Evolutionary conservation across 345 rosid species (phyloP), one percentile per base, ranked within the genome.

Genomic region (Eutrema heterophyllum): DNA sequence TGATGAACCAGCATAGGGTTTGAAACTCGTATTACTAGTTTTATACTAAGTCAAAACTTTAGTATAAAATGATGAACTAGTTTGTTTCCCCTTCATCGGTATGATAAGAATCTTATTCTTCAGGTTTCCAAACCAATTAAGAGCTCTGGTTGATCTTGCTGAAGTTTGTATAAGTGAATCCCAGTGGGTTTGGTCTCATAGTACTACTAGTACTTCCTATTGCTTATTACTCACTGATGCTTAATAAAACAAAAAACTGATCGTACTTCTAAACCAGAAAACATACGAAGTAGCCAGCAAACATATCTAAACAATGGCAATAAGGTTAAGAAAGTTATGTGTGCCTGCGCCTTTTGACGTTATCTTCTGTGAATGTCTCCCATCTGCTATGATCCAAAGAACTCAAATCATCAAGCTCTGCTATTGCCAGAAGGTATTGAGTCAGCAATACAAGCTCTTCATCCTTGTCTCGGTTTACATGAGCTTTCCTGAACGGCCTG

Each of bases 371-470:
- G 57, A 83, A 90, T 11, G 75, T 79, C 54, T 95, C 96, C 97
- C 99, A 95, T 30, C 78, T 79, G 62, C 55, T 68, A 73, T 95
- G 99, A 77, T 95, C 92, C 62, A 92, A 86, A 50, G 74, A 53
- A 71, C 93, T 87, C 66, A 91, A 48, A 79, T 91, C 93, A 48
- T 88, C 88, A 40, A 87, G 85, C 14, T 89, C 99, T 15, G 97
- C 96, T 78, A 95, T 87, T 26, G 96, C 86, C 55, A 92, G 87
- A 83, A 95, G 81, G 82, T 89, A 95, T 32, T 80, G 90, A 33
- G 97, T 88, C 79, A 95, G 92, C 83, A 86, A 86, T 51, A 85
- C 83, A 41, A 92, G 97, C 85, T 92, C 99, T 43, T 84, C 92
- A 77, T 95, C 97, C 12, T 82, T 86, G 65, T 86, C 93, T 69